These are phyloP conservation scores for Schizosaccharomyces octosporus DNA, from an alignment of 805 yeast species.

Conservation along the genomic window DNA sequence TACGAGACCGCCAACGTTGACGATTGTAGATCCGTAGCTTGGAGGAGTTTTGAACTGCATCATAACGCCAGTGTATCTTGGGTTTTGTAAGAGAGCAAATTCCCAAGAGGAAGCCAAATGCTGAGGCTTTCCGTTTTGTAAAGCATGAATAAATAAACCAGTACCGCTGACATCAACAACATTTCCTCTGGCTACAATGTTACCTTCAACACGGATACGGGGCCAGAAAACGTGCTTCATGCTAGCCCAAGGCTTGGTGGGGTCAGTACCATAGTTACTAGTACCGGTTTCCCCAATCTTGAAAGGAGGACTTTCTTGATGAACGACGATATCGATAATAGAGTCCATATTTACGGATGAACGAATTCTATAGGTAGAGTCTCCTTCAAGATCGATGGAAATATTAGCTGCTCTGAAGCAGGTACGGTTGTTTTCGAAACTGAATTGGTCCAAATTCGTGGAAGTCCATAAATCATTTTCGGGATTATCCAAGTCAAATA, in stretches of 20 bases:
- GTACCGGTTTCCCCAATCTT: constrained; percentile 76
- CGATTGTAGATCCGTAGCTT: constrained; percentile 63
- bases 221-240: constrained; percentile 98
- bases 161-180: constrained; percentile 16
- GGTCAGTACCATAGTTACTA: constrained; percentile 67
- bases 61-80: constrained; percentile 44
- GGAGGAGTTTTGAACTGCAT: constrained; percentile 93
- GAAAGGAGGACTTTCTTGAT: constrained; percentile 47
- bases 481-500: constrained; percentile 30
- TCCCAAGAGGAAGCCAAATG: constrained; percentile 97
- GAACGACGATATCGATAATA: constrained; percentile 41
- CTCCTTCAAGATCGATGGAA: constrained; percentile 34
- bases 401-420: constrained; percentile 60
- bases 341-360: constrained; percentile 47
- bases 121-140: constrained; percentile 98
- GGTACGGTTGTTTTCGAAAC: constrained; percentile 21
- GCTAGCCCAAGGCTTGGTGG: constrained; percentile 77
- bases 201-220: constrained; percentile 47
- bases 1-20: constrained; percentile 53
- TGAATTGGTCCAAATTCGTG: constrained; percentile 60
- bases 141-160: constrained; percentile 81
- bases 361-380: constrained; percentile 24
- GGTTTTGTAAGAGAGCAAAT: constrained; percentile 68
- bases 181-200: constrained; percentile 23
- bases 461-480: constrained; percentile 63